A percentile compares a stretch with the other conserved stretches of the same genome.
phyloP scores from a whole-genome alignment of 2,329 filamentous ascomycete genomes.

The Xylariaceae sp. region DNA sequence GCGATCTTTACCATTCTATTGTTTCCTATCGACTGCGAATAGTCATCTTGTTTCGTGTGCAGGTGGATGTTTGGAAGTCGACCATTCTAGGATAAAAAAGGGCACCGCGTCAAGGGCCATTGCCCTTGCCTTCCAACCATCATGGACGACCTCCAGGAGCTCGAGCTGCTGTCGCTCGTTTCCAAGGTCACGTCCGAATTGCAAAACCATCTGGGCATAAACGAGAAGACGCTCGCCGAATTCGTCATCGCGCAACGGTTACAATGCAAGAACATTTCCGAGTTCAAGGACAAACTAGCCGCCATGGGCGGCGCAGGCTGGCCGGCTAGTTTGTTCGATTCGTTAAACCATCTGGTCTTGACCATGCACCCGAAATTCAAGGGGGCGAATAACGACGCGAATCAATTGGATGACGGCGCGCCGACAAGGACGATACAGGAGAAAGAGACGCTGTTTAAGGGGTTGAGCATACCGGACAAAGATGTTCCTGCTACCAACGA shows the following conservation, averaged over 20 bases:
- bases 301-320: conserved; percentile 75
- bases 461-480: conserved; percentile 79
- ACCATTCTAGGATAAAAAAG: background rate
- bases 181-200: conserved; percentile 92
- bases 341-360: conserved; percentile 79
- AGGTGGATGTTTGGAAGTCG: background rate
- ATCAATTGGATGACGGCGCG: conserved; percentile 38
- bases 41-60: background rate
- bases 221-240: conserved; percentile 91
- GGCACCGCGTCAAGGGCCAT: background rate
- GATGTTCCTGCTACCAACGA: conserved; percentile 38
- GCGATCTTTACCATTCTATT: background rate
- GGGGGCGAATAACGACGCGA: conserved; percentile 31
- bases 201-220: conserved; percentile 86
- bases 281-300: conserved; percentile 72
- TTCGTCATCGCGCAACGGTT: conserved; percentile 89
- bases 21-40: background rate
- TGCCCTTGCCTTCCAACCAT: background rate
- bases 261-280: conserved; percentile 62
- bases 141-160: conserved; percentile 87
- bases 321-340: conserved; percentile 80
- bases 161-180: conserved; percentile 90
- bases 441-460: conserved; percentile 85
- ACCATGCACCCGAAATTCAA: conserved; percentile 92
- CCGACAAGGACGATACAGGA: conserved; percentile 51